Evolutionary conservation across 441 rosid genomes (phyloP), one percentile per base, ranked within the genome.

Genomic region (Pelargonium australe): DNA sequence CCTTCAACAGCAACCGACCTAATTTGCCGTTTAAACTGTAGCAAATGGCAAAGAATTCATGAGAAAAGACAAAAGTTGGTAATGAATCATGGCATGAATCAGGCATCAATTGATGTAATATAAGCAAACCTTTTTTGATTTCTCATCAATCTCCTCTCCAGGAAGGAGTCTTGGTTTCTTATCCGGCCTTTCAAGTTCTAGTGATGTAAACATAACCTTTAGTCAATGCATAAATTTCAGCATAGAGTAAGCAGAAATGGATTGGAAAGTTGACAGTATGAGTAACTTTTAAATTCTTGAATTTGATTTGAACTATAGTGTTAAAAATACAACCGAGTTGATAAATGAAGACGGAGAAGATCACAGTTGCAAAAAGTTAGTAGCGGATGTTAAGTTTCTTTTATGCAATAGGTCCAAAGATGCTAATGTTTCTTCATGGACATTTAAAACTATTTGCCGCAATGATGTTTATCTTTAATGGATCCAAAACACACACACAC

Each of bases 91-190:
- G 19, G 61, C 17, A 17, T 14, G 17, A 55, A 14, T 16, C 8
- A 55, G 7, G 23, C 1, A 55, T 49, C 6, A 43, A 41, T 20
- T 20, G n/a, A 43, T 17, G 34, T 31, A 20, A 41, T 40, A 66
- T 57, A 72, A 58, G 28, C 77, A 28, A 66, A 94, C 96, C 96
- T 87, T 75, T 81, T 87, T 87, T 43, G 91, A 81, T 71, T 83
- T 81, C 78, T 83, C 86, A 73, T 87, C 75, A 20, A 77, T 28
- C 69, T 70, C 85, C 65, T 67, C 78, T 60, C 77, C 70, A 16
- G 88, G 96, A 63, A 82, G 85, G 73, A 94, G 77, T 69, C 84
- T 86, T 16, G 96, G 97, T 84, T 77, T 87, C 89, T 85, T 89
- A 70, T 3, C 78, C n/a, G 95, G 96, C 67, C 88, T 84, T 79